These are phyloP conservation scores for Fusarium irregulare DNA, from an alignment of 2,329 filamentous ascomycete species.

Conservation along the genomic window DNA sequence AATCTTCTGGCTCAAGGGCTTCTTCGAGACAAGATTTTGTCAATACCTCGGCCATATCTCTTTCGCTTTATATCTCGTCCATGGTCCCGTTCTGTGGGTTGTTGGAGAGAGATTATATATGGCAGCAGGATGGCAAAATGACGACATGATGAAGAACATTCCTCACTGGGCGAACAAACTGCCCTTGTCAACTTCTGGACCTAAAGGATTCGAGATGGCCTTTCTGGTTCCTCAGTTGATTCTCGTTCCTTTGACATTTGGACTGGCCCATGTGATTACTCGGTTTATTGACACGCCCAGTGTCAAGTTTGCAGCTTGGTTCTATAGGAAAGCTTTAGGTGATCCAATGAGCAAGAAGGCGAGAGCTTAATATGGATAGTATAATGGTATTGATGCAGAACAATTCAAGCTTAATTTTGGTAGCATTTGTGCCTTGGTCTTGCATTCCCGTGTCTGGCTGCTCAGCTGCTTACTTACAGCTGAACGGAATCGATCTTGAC, in stretches of 20 bases:
- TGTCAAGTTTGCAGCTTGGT: conserved; percentile 66
- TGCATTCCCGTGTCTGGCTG: not conserved
- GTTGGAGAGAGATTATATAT: conserved; percentile 73
- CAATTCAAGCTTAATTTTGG: conserved; percentile 32
- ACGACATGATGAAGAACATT: conserved; percentile 61
- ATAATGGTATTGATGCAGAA: conserved; percentile 11
- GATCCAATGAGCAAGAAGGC: conserved; percentile 31
- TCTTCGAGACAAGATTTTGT: conserved; percentile 69
- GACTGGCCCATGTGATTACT: conserved; percentile 67
- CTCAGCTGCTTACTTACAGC: not conserved
- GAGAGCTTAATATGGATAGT: conserved; percentile 6
- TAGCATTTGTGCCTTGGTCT: not conserved
- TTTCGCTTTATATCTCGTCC: conserved; percentile 72
- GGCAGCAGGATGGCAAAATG: conserved; percentile 66
- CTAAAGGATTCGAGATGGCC: conserved; percentile 69
- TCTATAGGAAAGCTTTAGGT: conserved; percentile 62
- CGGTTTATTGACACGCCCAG: conserved; percentile 68
- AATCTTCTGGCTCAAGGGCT: conserved; percentile 66
- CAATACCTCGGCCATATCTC: conserved; percentile 73
- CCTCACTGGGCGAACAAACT: conserved; percentile 68
- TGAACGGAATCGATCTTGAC: not conserved
- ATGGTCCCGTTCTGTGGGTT: conserved; percentile 69
- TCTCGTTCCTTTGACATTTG: conserved; percentile 69
- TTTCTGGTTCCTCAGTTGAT: conserved; percentile 71
- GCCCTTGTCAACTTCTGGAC: conserved; percentile 65